Evolutionary conservation across 1,284 basidiomycete species (phyloP), one percentile per base, ranked within the genome.

Genomic region (Cryptococcus jaspeensis): DNA sequence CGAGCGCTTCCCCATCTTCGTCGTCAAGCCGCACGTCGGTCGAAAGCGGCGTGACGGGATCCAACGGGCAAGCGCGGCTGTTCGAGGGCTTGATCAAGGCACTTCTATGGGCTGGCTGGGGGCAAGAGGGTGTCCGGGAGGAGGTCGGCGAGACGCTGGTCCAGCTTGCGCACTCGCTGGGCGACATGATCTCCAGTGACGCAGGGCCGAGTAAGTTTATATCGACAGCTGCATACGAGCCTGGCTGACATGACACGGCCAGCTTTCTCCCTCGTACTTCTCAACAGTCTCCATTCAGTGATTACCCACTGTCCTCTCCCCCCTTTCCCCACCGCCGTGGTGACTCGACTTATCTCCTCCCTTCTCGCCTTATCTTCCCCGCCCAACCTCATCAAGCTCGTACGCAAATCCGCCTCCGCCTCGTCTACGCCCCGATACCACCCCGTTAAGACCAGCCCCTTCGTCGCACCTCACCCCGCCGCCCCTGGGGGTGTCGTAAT

Each of bases 71-170:
- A 25, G 70, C 70, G 11, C 60, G 66, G 16, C 62, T 71, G 3
- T 69, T 65, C 51, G 61, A 69, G 54, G 61, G 59, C 1, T 53
- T 75, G 35, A 51, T 73, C 22, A 67, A 65, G 59, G 70, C 72
- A 12, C 40, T 72, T 3, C 39, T 75, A 6, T 73, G 72, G 72
- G 62, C 67, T 16, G 69, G 61, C 12, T 74, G 72, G 72, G 55
- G 58, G 1, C 37, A 39, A 16, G 53, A 62, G 1, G 44, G 59
- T 1, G 25, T 60, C 9, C 46, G 60, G 7, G 60, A 50, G 0
- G 64, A 71, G 4, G 61, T 65, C 0, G 68, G 59, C 3, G 39
- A 28, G 4, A 40, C 64, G 3, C 47, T 75, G 9, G 65, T 61
- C 20, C 52, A 62, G 12, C 59, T 73, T n/a, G 49, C 72, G 13